A percentile compares a stretch with the other conserved stretches of the same genome.
Conservation (phyloP, 1,284 basidiomycete species). For the Cryptococcus hybrid region DNA sequence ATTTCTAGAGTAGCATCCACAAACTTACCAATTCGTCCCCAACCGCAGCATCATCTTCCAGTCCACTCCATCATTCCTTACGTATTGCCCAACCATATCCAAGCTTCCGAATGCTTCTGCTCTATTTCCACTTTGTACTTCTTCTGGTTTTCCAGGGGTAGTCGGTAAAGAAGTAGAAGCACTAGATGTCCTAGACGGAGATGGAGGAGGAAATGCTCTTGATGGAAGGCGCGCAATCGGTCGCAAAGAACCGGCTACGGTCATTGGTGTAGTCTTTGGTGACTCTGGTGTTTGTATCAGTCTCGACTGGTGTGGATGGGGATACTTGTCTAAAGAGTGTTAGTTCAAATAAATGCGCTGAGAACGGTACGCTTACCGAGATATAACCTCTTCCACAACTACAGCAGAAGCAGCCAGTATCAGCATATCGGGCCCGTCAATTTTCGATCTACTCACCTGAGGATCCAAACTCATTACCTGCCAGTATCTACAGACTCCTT, state of each 20-base stretch:
- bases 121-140: neutral
- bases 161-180: conserved; percentile 1
- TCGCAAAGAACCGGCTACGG: conserved; percentile 15
- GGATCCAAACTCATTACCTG: conserved; percentile 43
- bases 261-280: conserved; percentile 9
- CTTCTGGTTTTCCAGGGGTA: neutral
- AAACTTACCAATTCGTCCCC: conserved; percentile 46
- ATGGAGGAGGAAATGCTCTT: conserved; percentile 46
- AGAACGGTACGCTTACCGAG: conserved; percentile 24
- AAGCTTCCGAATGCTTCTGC: neutral
- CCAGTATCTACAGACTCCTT: conserved; percentile 44
- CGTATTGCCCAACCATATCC: conserved; percentile 22
- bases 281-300: conserved; percentile 8
- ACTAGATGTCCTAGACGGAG: conserved; percentile 30
- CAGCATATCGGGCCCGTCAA: no score
- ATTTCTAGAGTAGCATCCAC: neutral
- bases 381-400: conserved; percentile 47
- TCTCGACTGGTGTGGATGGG: conserved; percentile 45
- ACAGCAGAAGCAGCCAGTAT: neutral
- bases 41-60: conserved; percentile 49
- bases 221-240: conserved; percentile 42
- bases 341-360: neutral
- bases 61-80: conserved; percentile 45
- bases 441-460: conserved; percentile 26
- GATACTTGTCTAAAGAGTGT: conserved; percentile 29